Evolutionary conservation across 202 grass and related monocot genomes (phyloP), one percentile per base, ranked within the genome.

Genomic region (Carex arenaria): DNA sequence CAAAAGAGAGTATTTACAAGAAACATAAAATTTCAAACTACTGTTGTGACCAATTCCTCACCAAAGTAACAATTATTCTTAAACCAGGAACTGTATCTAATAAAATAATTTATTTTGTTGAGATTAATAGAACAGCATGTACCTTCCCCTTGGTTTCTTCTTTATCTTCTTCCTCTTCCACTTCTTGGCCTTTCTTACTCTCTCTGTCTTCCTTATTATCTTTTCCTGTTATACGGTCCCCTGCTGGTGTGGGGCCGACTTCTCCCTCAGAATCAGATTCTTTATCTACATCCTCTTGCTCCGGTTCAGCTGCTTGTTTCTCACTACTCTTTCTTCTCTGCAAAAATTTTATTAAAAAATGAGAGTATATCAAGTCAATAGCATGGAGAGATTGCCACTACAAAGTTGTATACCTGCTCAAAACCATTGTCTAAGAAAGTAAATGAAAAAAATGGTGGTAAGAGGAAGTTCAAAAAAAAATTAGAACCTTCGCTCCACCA

Each of bases 221-320:
- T 47, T 28, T 86, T 20, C 90, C 86, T 79, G 85, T 86, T 85
- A 12, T 28, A 51, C 83, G 88, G 56, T 85, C 89, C 84, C 89
- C 93, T 72, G 66, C 79, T 31, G 85, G 78, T 80, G 79, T 86
- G 85, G 71, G 84, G 51, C 71, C 89, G 30, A 49, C 84, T 74
- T 92, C 87, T 9, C 68, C 90, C 76, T 87, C 87, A 18, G 86
- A 88, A 32, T 79, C 75, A 57, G 51, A 57, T 60, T 79, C 92
- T 79, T 86, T 84, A 20, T 89, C 90, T 74, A 84, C 87, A 85
- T 92, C 83, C 66, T 86, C 95, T 80, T 98, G 87, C 51, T 84
- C 89, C 60, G 67, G 79, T 82, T 90, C 89, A 84, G 53, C 78
- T 63, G 72, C 19, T 89, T 86, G 72, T 69, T 94, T 96, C 47